Evolutionary conservation across 2,329 filamentous ascomycete species (phyloP), one percentile per base, ranked within the genome.

Genomic region (Fusarium chuoi): DNA sequence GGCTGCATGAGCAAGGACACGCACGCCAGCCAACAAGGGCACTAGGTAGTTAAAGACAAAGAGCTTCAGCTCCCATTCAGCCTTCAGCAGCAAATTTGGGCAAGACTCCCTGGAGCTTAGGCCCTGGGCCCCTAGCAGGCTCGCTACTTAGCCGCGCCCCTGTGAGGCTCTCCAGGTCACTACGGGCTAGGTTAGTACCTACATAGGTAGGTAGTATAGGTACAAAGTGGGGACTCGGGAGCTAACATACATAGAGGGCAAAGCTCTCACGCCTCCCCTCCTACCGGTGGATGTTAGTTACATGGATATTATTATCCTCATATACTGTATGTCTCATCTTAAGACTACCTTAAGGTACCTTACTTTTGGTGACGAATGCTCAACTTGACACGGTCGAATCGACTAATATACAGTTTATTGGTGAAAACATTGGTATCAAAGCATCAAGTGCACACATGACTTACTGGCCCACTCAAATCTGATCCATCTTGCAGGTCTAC

Each of bases 41-140:
- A 48, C 55, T 49, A n/a, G n/a, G n/a, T n/a, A n/a, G n/a, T n/a
- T n/a, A 68, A 54, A 39, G 46, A 69, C 51, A 67, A 45, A 59
- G 52, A 60, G 52, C 45, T 67, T 33, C n/a, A 20, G 14, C 30
- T 41, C 35, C 30, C 22, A 24, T 51, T 35, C 20, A 38, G 35
- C 51, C 24, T n/a, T 17, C 28, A 22, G 10, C 22, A 14, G 46
- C 24, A 45, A 56, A 56, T 62, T 44, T 57, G 39, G 33, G 39
- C 22, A 57, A 45, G 38, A 36, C 33, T 41, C 62, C 62, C 65
- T 52, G 65, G 39, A 49, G n/a, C 35, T 67, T 49, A 51, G 24
- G 30, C 24, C 20, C 15, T 15, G 26, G 20, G 44, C 24, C 61
- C 35, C 15, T 48, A 28, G 22, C 24, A 51, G 46, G 60, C 42